Base-by-base conservation (phyloP, 257 asterid genomes). In the Catharanthus roseus region DNA sequence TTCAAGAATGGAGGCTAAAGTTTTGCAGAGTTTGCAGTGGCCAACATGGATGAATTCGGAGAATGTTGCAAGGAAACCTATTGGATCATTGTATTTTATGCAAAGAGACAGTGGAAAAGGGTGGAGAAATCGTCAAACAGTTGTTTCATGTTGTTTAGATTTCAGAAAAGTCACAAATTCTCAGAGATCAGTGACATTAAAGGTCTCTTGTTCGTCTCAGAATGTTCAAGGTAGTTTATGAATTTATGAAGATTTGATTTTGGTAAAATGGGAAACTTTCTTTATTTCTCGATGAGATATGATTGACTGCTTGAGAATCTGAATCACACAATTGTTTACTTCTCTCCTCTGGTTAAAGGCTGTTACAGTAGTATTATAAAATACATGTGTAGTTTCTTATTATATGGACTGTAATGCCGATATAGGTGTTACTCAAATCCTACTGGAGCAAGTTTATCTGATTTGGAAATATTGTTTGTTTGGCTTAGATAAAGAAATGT, bases 201-300 rank as follows among this genome's bases (percentile, higher is more conserved):
- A 82, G 79, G 88, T 85, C 76, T 86, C 85, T 3, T 79, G 87
- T 80, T 86, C 89, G 80, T 81, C 96, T 38, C 84, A 79, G 73
- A 84, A 80, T 10, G 69, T 74, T 78, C 87, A 79, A 88, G 97
- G 98, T 90, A 79, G 76, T 73, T 73, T 18, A 49, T 50, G 23
- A 23, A 39, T 44, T 39, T 24, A 1, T 53, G 3, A 23, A 34
- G 18, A 6, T 72, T 34, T 26, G 36, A 67, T 28, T 53, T 64
- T 47, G 19, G 47, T 31, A 24, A 34, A 58, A 29, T 58, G 18
- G 7, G 23, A 9, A 16, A 28, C 29, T 49, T 19, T 12, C 16
- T 6, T 62, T 18, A n/a, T 51, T 3, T n/a, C 58, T n/a, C n/a
- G 28, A 5, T 21, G 58, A 49, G 55, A 21, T 51, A 51, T n/a